A percentile compares a stretch with the other conserved stretches of the same genome.
Conservation (phyloP, 2,329 filamentous ascomycete genomes). For the Alternaria ventricosa region DNA sequence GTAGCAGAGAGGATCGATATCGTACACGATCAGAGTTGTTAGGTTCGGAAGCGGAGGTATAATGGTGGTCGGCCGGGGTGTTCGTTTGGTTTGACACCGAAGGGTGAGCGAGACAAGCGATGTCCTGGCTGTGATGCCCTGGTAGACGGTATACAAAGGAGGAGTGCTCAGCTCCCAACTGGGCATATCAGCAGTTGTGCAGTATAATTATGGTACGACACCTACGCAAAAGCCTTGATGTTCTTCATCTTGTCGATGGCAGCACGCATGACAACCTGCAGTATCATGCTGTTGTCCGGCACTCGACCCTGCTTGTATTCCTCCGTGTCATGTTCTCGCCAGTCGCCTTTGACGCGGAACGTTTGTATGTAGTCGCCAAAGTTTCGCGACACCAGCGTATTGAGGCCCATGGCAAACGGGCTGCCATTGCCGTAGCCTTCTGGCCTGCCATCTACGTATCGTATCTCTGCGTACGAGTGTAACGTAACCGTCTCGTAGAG, state of each 20-base stretch:
- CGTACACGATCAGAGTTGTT: conserved; percentile 59
- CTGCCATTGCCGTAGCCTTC: conserved; percentile 68
- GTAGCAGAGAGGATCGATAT: conserved; percentile 70
- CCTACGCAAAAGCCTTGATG: conserved; percentile 60
- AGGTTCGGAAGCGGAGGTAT: conserved; percentile 65
- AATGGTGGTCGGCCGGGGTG: conserved; percentile 63
- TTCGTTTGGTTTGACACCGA: conserved; percentile 62
- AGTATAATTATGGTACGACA: neutral
- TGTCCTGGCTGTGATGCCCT: conserved; percentile 58
- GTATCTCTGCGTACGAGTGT: conserved; percentile 64
- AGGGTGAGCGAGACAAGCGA: conserved; percentile 62
- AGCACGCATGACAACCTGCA: conserved; percentile 66
- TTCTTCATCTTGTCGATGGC: conserved; percentile 65
- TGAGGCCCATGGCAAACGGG: conserved; percentile 68
- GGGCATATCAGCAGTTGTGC: conserved; percentile 21
- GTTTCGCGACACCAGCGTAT: conserved; percentile 65
- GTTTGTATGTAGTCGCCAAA: conserved; percentile 60
- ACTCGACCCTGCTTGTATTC: conserved; percentile 66
- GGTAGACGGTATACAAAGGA: conserved; percentile 64
- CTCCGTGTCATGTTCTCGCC: conserved; percentile 63
- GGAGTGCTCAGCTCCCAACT: conserved; percentile 69
- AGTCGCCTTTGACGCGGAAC: conserved; percentile 62
- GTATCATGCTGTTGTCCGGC: conserved; percentile 69
- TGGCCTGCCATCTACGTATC: conserved; percentile 63
- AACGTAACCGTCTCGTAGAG: conserved; percentile 65